These are phyloP conservation scores for Sungouiozyma ichnusensis DNA, from an alignment of 805 yeast species.

Conservation along the genomic window DNA sequence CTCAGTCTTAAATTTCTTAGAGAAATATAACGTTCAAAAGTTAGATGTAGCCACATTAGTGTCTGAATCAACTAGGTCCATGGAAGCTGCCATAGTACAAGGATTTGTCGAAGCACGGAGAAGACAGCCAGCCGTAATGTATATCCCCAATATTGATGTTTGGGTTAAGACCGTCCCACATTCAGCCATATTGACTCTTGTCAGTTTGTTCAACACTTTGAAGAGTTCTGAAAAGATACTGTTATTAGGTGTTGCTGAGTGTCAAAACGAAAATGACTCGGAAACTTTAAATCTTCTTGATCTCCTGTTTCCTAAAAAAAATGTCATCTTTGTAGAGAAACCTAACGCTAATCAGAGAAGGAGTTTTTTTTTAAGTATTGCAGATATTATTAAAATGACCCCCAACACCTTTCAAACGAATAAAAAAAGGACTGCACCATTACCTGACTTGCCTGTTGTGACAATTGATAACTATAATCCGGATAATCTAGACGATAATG, in stretches of 20 bases:
- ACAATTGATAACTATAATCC: conserved; percentile 15
- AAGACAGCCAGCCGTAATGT: conserved; percentile 79
- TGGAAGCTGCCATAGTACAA: conserved; percentile 78
- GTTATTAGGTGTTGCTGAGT: conserved; percentile 46
- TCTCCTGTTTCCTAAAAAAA: conserved; percentile 30
- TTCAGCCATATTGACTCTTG: conserved; percentile 61
- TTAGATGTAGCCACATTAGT: conserved; percentile 70
- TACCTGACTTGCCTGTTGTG: conserved; percentile 32
- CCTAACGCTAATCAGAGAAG: conserved; percentile 41
- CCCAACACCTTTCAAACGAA: conserved; percentile 66
- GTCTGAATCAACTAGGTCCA: conserved; percentile 68
- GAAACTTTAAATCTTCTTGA: conserved; percentile 36
- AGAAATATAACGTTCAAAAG: conserved; percentile 82
- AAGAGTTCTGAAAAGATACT: conserved; percentile 64
- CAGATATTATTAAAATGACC: conserved; percentile 46
- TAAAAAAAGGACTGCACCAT: conserved; percentile 34
- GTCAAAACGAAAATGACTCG: conserved; percentile 21
- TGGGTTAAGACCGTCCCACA: conserved; percentile 63
- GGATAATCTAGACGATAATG: conserved; percentile 15
- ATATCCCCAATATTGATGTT: conserved; percentile 70
- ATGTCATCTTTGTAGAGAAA: conserved; percentile 38
- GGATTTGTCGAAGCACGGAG: conserved; percentile 78
- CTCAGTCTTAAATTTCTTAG: conserved; percentile 71
- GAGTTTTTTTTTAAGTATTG: conserved; percentile 46
- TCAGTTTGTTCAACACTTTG: conserved; percentile 57